Percentiles rank a stretch among this genome's conserved stretches.
These are phyloP conservation scores for Colletotrichum orchidophilum DNA, from an alignment of 2,329 filamentous ascomycete genomes.

Conservation along the genomic window DNA sequence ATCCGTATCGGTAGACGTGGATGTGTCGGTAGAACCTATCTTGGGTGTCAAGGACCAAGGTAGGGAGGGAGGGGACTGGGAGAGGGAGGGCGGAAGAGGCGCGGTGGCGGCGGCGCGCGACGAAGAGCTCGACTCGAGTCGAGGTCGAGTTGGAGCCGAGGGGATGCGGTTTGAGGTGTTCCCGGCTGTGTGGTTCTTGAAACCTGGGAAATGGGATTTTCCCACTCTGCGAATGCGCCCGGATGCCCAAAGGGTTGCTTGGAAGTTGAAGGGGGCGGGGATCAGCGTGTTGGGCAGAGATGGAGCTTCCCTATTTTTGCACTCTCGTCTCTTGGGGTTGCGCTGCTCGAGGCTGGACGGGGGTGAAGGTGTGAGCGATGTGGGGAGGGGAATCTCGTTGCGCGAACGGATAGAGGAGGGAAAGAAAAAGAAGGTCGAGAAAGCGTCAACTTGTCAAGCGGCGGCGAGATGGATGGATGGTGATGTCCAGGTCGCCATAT, in stretches of 20 bases:
- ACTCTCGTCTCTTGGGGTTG: constrained; percentile 1
- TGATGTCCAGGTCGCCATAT: constrained; percentile 17
- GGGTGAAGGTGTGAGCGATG: constrained; percentile 38
- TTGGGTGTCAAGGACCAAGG: neutral
- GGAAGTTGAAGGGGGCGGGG: constrained; percentile 37
- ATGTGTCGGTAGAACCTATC: constrained; percentile 6
- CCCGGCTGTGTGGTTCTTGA: constrained; percentile 34
- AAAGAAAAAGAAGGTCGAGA: constrained; percentile 19
- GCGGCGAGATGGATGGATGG: constrained; percentile 19
- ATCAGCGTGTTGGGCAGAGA: constrained; percentile 51
- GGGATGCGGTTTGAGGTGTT: constrained; percentile 24
- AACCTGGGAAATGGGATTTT: constrained; percentile 31
- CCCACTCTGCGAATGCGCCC: constrained; percentile 26
- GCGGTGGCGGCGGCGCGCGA: constrained; percentile 13
- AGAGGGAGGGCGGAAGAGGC: neutral
- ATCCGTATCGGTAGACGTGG: neutral
- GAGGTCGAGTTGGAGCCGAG: neutral
- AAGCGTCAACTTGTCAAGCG: constrained; percentile 22
- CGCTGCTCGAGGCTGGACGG: constrained; percentile 24
- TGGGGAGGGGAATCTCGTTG: constrained; percentile 36
- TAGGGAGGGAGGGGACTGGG: neutral
- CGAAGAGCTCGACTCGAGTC: neutral
- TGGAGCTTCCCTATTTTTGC: constrained; percentile 27
- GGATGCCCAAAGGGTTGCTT: constrained; percentile 30
- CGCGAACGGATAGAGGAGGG: constrained; percentile 32